phyloP scores from a whole-genome alignment of 1,139 yeast species.

The Saccharomyces hybrid region DNA sequence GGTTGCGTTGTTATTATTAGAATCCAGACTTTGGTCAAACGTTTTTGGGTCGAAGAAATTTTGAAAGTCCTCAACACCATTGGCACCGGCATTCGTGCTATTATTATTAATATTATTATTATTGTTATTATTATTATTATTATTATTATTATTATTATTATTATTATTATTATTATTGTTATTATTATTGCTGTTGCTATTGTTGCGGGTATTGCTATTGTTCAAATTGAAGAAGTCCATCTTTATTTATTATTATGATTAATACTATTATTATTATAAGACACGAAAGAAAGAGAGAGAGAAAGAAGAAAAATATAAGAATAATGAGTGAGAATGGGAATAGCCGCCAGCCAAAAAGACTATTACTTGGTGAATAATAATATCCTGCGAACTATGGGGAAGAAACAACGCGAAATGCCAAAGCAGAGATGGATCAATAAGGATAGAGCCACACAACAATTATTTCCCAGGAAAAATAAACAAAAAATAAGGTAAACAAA shows the following conservation, averaged over 20 bases:
- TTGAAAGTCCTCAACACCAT: not conserved
- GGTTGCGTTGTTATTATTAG: not conserved
- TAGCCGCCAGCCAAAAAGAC: not conserved
- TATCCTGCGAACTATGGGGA: not conserved
- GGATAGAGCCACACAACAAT: slow-evolving; percentile 1
- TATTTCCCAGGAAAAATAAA: not conserved
- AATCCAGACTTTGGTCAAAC: not conserved
- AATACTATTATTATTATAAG: not conserved
- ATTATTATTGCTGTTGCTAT: not conserved
- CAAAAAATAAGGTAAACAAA: not conserved
- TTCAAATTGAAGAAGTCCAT: not conserved
- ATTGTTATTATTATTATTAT: not conserved
- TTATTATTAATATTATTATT: not conserved
- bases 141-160: not conserved
- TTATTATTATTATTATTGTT: not conserved
- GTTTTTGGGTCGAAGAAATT: not conserved
- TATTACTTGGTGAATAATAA: not conserved
- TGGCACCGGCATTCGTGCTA: not conserved
- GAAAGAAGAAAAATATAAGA: not conserved
- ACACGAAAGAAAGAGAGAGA: not conserved
- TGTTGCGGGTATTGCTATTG: not conserved
- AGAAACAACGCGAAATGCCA: slow-evolving; percentile 1
- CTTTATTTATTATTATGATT: not conserved
- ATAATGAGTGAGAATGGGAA: not conserved
- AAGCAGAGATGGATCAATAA: not conserved